Conservation (phyloP, 176 grass and related monocot genomes). For the Panicum miliaceum region DNA sequence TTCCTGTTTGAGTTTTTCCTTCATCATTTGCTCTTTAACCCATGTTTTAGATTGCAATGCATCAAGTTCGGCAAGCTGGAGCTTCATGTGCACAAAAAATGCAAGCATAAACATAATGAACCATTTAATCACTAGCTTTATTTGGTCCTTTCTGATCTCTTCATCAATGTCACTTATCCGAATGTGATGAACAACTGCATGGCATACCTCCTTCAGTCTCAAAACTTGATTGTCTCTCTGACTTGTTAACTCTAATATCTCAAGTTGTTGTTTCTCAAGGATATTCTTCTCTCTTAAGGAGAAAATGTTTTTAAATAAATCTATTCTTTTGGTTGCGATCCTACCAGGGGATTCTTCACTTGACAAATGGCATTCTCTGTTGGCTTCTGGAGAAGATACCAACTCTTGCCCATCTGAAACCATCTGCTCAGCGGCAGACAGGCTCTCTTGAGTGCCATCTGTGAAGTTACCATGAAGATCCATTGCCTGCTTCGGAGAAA, state of each 20-base stretch:
- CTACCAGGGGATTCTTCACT: constrained; percentile 26
- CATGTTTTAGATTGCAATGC: constrained; percentile 46
- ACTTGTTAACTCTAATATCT: constrained; percentile 51
- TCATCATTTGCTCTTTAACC: constrained; percentile 54
- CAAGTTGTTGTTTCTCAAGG: constrained; percentile 55
- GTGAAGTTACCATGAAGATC: constrained; percentile 40
- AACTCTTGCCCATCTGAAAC: constrained; percentile 43
- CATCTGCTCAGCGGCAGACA: constrained; percentile 36
- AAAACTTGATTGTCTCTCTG: constrained; percentile 52
- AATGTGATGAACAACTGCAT: constrained; percentile 53
- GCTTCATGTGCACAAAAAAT: constrained; percentile 66
- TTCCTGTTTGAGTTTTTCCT: constrained; percentile 56
- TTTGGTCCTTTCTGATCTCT: constrained; percentile 49
- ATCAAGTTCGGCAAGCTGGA: constrained; percentile 57
- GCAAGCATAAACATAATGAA: constrained; percentile 53
- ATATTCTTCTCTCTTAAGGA: constrained; percentile 56
- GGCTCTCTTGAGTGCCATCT: constrained; percentile 40
- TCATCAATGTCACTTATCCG: constrained; percentile 33
- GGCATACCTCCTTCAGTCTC: constrained; percentile 48
- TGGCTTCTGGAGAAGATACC: constrained; percentile 37
- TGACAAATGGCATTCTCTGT: constrained; percentile 31
- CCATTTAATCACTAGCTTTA: constrained; percentile 44
- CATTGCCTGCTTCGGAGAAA: constrained; percentile 24
- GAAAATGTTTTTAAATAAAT: constrained; percentile 57
- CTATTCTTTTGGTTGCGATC: constrained; percentile 24